A percentile compares a stretch with the other conserved stretches of the same genome.
Evolutionary conservation across 176 grass and related monocot genomes (phyloP).

Genomic region (Avena insularis): DNA sequence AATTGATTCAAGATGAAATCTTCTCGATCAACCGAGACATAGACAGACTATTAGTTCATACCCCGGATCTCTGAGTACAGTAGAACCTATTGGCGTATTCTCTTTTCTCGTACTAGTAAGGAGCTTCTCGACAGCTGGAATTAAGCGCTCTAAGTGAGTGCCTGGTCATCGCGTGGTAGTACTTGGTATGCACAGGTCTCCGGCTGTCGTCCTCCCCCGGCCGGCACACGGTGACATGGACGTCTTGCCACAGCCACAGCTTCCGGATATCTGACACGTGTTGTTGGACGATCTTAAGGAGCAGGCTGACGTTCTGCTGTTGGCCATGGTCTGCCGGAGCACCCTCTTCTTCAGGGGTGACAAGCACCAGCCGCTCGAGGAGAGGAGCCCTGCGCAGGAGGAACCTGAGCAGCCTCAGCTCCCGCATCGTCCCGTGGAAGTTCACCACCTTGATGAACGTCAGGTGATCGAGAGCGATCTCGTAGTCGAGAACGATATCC

Average conservation of each 20-base stretch:
- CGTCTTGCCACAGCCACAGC: constrained; percentile 33
- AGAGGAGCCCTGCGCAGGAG: constrained; percentile 41
- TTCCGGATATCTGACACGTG: constrained; percentile 39
- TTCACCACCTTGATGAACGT: constrained; percentile 58
- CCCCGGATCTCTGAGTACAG: no score
- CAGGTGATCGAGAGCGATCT: constrained; percentile 43
- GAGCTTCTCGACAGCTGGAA: no score
- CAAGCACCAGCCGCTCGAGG: constrained; percentile 58
- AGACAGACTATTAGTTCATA: no score
- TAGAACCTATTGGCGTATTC: no score
- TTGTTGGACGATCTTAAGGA: constrained; percentile 36
- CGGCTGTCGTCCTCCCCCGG: constrained; percentile 5
- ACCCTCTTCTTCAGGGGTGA: constrained; percentile 26
- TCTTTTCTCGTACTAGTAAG: no score
- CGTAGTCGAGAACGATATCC: neutral
- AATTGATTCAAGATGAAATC: no score
- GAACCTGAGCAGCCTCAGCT: constrained; percentile 55
- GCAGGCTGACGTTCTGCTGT: constrained; percentile 6
- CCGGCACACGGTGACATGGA: constrained; percentile 32
- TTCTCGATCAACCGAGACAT: no score
- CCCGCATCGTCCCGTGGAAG: constrained; percentile 43
- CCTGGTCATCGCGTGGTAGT: neutral
- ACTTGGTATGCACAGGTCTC: neutral
- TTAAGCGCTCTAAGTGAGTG: neutral
- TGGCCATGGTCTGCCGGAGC: neutral